A percentile compares a stretch with the other conserved stretches of the same genome.
phyloP scores from a whole-genome alignment of 768 basidiomycete species.

The Calocybe gangraenosa region DNA sequence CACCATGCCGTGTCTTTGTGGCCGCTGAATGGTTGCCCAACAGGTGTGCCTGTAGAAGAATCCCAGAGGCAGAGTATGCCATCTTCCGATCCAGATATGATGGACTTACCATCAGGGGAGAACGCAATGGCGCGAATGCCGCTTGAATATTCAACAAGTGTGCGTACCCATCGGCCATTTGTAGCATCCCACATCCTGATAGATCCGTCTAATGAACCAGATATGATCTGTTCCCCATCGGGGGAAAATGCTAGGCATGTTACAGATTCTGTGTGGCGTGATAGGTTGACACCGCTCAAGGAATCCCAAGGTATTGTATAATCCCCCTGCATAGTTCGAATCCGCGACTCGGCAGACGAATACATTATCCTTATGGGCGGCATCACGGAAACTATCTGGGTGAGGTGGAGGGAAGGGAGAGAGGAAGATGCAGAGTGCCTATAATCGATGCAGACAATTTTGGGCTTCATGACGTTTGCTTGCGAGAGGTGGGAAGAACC shows the following conservation, averaged over 20 bases:
- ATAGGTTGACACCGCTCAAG: too few relatives aligned
- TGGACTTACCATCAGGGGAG: too few relatives aligned
- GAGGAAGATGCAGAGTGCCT: neutral
- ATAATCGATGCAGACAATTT: neutral
- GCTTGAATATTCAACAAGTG: too few relatives aligned
- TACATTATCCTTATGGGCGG: neutral
- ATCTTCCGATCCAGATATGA: too few relatives aligned
- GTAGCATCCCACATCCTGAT: neutral
- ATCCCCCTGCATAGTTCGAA: neutral
- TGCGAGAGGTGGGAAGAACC: too few relatives aligned
- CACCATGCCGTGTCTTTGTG: neutral
- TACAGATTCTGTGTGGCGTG: too few relatives aligned
- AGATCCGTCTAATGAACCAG: neutral
- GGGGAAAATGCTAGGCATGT: too few relatives aligned
- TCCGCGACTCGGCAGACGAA: neutral
- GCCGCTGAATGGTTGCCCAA: conserved; percentile 1
- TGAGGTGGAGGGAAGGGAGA: neutral
- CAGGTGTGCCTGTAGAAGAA: conserved; percentile 5
- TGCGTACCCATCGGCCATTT: too few relatives aligned
- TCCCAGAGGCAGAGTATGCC: conserved; percentile 16
- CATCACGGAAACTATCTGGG: neutral
- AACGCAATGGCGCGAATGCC: too few relatives aligned
- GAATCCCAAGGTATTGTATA: too few relatives aligned
- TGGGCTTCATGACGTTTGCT: neutral
- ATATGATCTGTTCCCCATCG: too few relatives aligned